These are phyloP conservation scores for Aspergillus unguis DNA, from an alignment of 2,329 filamentous ascomycete species.

Conservation along the genomic window DNA sequence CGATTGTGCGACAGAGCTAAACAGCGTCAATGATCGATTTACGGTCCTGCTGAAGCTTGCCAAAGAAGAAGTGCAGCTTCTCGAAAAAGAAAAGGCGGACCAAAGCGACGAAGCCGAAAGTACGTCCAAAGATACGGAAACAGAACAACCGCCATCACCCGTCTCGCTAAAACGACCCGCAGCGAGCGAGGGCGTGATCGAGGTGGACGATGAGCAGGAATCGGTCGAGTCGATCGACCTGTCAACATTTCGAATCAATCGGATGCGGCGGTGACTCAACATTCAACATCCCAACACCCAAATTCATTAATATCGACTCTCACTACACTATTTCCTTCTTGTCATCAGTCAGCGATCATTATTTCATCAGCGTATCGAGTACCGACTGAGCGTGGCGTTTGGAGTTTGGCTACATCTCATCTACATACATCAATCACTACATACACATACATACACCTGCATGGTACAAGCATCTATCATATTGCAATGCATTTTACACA, in stretches of 20 bases:
- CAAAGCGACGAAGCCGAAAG: constrained; percentile 11
- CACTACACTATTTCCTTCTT: neutral
- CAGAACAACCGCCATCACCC: neutral
- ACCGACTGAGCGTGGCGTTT: too few relatives aligned
- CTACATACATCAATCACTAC: too few relatives aligned
- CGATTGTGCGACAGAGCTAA: constrained; percentile 74
- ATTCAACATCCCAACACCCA: neutral
- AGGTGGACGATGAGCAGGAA: constrained; percentile 19
- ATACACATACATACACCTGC: too few relatives aligned
- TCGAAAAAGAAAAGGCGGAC: constrained; percentile 50
- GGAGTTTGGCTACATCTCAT: too few relatives aligned
- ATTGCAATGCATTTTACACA: too few relatives aligned
- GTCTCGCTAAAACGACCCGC: constrained; percentile 6
- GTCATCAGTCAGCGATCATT: too few relatives aligned
- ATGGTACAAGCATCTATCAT: too few relatives aligned
- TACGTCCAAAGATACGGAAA: neutral
- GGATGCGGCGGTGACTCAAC: constrained; percentile 9
- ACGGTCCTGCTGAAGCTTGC: constrained; percentile 61
- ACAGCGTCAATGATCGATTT: constrained; percentile 65
- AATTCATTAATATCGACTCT: neutral
- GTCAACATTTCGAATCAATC: constrained; percentile 17
- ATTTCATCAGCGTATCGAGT: too few relatives aligned
- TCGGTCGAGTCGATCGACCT: constrained; percentile 21
- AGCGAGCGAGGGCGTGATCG: constrained; percentile 13
- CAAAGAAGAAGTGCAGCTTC: constrained; percentile 56